Conservation (phyloP, 2,329 filamentous ascomycete genomes). For the Hypoxylon sp. region DNA sequence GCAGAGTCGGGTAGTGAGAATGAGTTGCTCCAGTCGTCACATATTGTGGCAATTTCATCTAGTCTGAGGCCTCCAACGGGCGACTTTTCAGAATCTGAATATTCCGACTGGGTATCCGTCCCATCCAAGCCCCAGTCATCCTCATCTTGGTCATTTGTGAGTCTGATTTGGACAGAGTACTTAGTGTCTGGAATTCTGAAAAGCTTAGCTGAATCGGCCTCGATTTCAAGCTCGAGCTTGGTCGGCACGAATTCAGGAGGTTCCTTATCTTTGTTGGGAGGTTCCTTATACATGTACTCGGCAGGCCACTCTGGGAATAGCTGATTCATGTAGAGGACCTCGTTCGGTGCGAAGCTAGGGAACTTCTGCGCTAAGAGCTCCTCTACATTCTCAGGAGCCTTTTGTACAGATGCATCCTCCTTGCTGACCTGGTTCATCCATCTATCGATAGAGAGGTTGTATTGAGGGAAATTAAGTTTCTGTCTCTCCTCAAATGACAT, state of each 20-base stretch:
- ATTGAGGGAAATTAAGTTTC: slow-evolving; percentile 61
- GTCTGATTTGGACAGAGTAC: slow-evolving; percentile 63
- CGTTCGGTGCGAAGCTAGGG: slow-evolving; percentile 83
- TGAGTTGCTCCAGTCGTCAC: slow-evolving; percentile 84
- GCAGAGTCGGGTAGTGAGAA: slow-evolving; percentile 59
- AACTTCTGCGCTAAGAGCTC: slow-evolving; percentile 85
- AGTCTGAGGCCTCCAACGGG: slow-evolving; percentile 81
- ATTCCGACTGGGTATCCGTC: slow-evolving; percentile 57
- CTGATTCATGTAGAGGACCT: slow-evolving; percentile 83
- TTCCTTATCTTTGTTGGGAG: slow-evolving; percentile 81
- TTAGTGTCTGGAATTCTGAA: slow-evolving; percentile 79
- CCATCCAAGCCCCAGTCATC: slow-evolving; percentile 64
- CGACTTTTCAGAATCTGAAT: slow-evolving; percentile 71
- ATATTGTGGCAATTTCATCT: slow-evolving; percentile 86
- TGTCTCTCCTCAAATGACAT: slow-evolving; percentile 58
- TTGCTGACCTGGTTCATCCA: slow-evolving; percentile 61
- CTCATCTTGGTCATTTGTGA: slow-evolving; percentile 61
- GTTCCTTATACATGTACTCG: slow-evolving; percentile 83
- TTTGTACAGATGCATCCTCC: slow-evolving; percentile 75
- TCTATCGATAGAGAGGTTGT: slow-evolving; percentile 59
- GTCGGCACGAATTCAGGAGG: slow-evolving; percentile 78
- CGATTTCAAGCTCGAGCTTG: slow-evolving; percentile 89
- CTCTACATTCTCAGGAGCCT: slow-evolving; percentile 78
- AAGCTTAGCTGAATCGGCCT: slow-evolving; percentile 85
- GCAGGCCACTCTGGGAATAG: slow-evolving; percentile 86